Base-by-base conservation (phyloP, 306 rosid species). In the Clitoria ternatea region DNA sequence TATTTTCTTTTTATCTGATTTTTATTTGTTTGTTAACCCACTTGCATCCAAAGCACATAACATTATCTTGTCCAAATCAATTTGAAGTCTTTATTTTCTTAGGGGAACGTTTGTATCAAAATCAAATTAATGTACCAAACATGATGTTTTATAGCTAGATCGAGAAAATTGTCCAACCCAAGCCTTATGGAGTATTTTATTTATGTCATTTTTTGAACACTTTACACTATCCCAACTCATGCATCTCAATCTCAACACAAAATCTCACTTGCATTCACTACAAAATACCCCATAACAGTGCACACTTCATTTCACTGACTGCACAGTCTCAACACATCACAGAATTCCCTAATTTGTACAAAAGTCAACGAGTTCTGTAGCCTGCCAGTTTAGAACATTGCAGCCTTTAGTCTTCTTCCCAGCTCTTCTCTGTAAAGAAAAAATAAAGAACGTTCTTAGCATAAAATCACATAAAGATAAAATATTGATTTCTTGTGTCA, bases 391-490 rank as follows among this genome's bases (percentile, higher is more conserved):
- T 2, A 59, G 44, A 88, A 14, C 19, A 80, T 47, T 13, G 76
- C 82, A 29, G 83, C 84, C 35, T 57, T 79, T 2, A 89, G 61
- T 27, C 97, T 85, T 60, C 94, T 87, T 57, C 71, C 81, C 69
- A 92, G 22, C 73, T 89, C 97, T 76, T 77, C 73, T 61, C 97
- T 89, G 88, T n/a, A 57, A 10, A 24, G 0, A 26, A 22, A 55
- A 2, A 65, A 42, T n/a, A 44, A 47, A 1, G 3, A 20, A 0
- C n/a, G 42, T 11, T 17, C 44, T 47, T 1, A 54, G 17, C 22
- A 67, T 11, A 78, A 56, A 14, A 44, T 71, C 20, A n/a, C n/a
- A n/a, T n/a, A 23, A 43, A 27, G 26, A 17, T n/a, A n/a, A 32
- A 50, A 17, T 63, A 22, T 52, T n/a, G n/a, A n/a, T n/a, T 52